Percentiles rank a stretch among this genome's conserved stretches.
Conservation (phyloP, 1,284 basidiomycete genomes). For the Leccinum variabile region DNA sequence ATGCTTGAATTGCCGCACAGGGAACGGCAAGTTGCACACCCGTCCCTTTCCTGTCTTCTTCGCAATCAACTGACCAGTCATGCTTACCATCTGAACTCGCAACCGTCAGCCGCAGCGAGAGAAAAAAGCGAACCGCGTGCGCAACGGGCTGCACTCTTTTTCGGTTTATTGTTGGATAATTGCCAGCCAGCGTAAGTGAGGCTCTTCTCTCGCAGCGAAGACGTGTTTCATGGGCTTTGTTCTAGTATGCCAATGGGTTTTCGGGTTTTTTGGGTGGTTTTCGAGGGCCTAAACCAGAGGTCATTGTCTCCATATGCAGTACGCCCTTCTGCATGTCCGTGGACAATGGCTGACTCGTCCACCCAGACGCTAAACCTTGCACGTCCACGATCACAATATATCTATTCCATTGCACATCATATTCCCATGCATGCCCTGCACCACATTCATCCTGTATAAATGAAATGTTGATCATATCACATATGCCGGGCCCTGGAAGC, state of each 20-base stretch:
- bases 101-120: slow-evolving; percentile 24
- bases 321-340: background rate
- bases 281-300: slow-evolving; percentile 25
- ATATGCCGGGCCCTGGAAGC: slow-evolving; percentile 6
- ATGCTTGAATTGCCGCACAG: slow-evolving; percentile 15
- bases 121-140: slow-evolving; percentile 7
- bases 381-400: slow-evolving; percentile 18
- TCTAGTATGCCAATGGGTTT: slow-evolving; percentile 27
- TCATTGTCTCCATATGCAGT: slow-evolving; percentile 14
- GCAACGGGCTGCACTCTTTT: slow-evolving; percentile 14
- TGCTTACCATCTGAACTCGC: slow-evolving; percentile 27
- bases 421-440: slow-evolving; percentile 28
- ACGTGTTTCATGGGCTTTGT: background rate
- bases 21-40: slow-evolving; percentile 8
- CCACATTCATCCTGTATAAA: slow-evolving; percentile 21
- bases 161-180: slow-evolving; percentile 25
- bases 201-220: background rate
- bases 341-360: slow-evolving; percentile 8
- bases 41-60: slow-evolving; percentile 13
- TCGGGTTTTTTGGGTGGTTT: slow-evolving; percentile 26
- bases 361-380: slow-evolving; percentile 11
- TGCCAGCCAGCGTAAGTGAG: slow-evolving; percentile 27
- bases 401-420: slow-evolving; percentile 26
- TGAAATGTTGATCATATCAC: slow-evolving; percentile 18
- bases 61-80: slow-evolving; percentile 14